phyloP scores from a whole-genome alignment of 345 rosid genomes.

The Noccaea bulbosa region DNA sequence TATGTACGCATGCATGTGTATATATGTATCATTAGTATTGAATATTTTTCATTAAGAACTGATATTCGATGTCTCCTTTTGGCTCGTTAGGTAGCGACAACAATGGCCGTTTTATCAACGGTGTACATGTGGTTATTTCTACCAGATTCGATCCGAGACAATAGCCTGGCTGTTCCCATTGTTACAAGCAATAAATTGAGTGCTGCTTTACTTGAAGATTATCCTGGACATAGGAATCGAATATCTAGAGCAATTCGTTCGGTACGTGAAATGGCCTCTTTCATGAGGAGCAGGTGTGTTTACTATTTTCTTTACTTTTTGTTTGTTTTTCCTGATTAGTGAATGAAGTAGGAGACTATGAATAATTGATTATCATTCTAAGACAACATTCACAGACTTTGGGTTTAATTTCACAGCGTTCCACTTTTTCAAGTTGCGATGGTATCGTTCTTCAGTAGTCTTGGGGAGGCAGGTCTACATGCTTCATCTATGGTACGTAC shows the following conservation, averaged over 20 bases:
- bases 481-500: slow-evolving; percentile 69
- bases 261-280: slow-evolving; percentile 51
- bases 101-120: slow-evolving; percentile 53
- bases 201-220: slow-evolving; percentile 37
- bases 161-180: slow-evolving; percentile 48
- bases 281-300: slow-evolving; percentile 73
- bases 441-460: slow-evolving; percentile 73
- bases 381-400: not conserved
- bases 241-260: slow-evolving; percentile 57
- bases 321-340: not conserved
- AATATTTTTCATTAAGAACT: not conserved
- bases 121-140: slow-evolving; percentile 71
- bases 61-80: not conserved
- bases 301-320: not conserved
- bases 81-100: slow-evolving; percentile 53
- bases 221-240: slow-evolving; percentile 29
- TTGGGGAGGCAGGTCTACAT: slow-evolving; percentile 75
- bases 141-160: slow-evolving; percentile 58
- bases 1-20: not conserved
- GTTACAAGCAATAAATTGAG: slow-evolving; percentile 43
- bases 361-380: not conserved
- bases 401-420: slow-evolving; percentile 47
- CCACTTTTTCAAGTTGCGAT: slow-evolving; percentile 77
- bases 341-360: too few relatives aligned
- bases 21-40: not conserved